A percentile compares a stretch with the other conserved stretches of the same genome.
Conservation (phyloP, 2,329 filamentous ascomycete genomes). For the Aspergillus thermomutatus region DNA sequence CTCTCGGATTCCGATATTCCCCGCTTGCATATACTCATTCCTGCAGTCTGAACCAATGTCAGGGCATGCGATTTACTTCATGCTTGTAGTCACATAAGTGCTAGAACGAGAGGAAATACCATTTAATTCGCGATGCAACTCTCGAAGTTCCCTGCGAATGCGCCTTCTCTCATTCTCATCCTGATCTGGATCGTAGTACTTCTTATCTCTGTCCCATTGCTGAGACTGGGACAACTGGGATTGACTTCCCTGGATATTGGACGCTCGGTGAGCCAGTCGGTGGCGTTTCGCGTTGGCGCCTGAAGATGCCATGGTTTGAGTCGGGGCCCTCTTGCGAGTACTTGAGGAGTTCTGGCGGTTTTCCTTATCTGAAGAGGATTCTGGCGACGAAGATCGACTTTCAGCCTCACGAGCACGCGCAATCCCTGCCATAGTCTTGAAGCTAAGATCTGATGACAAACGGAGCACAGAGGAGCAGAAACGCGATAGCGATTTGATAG, state of each 20-base stretch:
- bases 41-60: conserved; percentile 56
- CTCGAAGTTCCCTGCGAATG: conserved; percentile 67
- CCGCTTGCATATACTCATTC: conserved; percentile 65
- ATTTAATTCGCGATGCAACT: conserved; percentile 60
- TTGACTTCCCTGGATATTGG: conserved; percentile 24
- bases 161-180: conserved; percentile 67
- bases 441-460: conserved; percentile 14
- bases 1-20: conserved; percentile 62
- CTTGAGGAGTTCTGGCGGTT: conserved; percentile 33
- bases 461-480: conserved; percentile 1
- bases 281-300: conserved; percentile 39
- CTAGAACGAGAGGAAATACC: conserved; percentile 37
- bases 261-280: conserved; percentile 37
- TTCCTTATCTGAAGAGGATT: conserved; percentile 49
- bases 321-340: conserved; percentile 44
- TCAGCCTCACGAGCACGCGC: conserved; percentile 12
- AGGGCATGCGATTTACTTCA: background rate
- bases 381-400: conserved; percentile 30
- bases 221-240: conserved; percentile 27
- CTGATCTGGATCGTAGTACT: conserved; percentile 78
- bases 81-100: background rate
- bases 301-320: conserved; percentile 37
- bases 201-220: conserved; percentile 37
- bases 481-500: conserved; percentile 6
- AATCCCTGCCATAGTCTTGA: conserved; percentile 28